Base-by-base conservation (phyloP, 495 filamentous ascomycete species). In the Penicillium paxilli region DNA sequence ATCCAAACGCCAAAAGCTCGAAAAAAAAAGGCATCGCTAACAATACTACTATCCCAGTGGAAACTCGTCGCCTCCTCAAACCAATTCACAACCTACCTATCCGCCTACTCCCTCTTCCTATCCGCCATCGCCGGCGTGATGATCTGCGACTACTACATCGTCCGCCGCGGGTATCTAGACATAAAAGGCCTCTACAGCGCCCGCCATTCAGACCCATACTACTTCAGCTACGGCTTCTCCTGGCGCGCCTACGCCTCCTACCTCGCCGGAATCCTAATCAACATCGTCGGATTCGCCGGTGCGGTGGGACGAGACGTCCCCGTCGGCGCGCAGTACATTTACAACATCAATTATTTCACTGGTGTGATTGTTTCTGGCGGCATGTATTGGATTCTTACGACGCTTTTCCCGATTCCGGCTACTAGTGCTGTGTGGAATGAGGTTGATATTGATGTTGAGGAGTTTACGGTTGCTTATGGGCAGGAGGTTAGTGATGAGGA, bases 81-180 rank as follows among this genome's bases (percentile, higher is more conserved):
- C 72, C 84, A 88, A 66, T 97, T 97, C 77, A 92, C 88, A n/a
- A 92, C 89, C 40, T 97, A 96, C 62, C 85, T 97, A 5, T 93
- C 89, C 11, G 88, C 92, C 21, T 96, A 97, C 75, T 91, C 89
- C n/a, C 89, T 97, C 54, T 97, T 97, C 74, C 83, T 97, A 21
- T 92, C 88, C 42, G 90, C 90, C 32, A 94, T 97, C 60, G 92
- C 91, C 12, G 92, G 92, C 16, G 90, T 95, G 51, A 94, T 97
- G 65, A 79, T 91, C 63, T 84, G 75, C 67, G 92, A 97, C 71
- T 97, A 96, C 78, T 97, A 96, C 71, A 57, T 90, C 52, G 90
- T 96, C 17, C 89, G 91, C 52, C 82, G 80, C 25, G 92, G 92
- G 33, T 96, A 92, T 67, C 80, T 92, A 14, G 80, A 91, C 57